Conservation (phyloP, 768 basidiomycete genomes). For the Lyophyllum shimeji region DNA sequence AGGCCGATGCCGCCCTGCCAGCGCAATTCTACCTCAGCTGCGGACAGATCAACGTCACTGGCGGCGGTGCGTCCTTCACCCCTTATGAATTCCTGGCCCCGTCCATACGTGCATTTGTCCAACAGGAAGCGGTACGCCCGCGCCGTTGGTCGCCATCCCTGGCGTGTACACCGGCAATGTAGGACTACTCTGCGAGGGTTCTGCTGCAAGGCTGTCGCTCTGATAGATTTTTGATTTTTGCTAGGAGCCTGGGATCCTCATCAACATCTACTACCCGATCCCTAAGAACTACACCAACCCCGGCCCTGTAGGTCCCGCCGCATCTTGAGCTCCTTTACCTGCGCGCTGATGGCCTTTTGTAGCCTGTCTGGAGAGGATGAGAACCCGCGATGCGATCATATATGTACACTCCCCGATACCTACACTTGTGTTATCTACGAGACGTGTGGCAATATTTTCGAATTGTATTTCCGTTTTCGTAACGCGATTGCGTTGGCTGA, state of each 20-base stretch:
- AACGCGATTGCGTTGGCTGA: too few relatives aligned
- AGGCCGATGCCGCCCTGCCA: neutral
- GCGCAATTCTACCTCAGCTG: conserved; percentile 22
- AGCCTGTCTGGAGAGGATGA: conserved; percentile 12
- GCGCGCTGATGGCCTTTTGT: neutral
- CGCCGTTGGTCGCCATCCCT: conserved; percentile 17
- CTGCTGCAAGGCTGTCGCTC: too few relatives aligned
- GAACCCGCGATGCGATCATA: too few relatives aligned
- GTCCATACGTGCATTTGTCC: too few relatives aligned
- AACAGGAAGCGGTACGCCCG: conserved; percentile 16
- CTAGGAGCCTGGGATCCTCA: conserved; percentile 13
- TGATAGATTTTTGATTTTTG: neutral
- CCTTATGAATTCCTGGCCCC: too few relatives aligned
- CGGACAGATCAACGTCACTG: conserved; percentile 20
- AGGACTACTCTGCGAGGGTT: too few relatives aligned
- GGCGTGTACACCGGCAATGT: conserved; percentile 17
- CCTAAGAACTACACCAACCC: conserved; percentile 12
- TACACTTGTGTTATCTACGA: too few relatives aligned
- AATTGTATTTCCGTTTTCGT: too few relatives aligned
- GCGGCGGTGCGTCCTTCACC: too few relatives aligned
- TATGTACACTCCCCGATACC: too few relatives aligned
- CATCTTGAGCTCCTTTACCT: neutral
- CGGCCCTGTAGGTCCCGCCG: conserved; percentile 5
- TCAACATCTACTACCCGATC: conserved; percentile 14
- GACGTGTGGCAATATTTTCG: too few relatives aligned